phyloP scores from a whole-genome alignment of 805 yeast species.

The Ogataea haglerorum region DNA sequence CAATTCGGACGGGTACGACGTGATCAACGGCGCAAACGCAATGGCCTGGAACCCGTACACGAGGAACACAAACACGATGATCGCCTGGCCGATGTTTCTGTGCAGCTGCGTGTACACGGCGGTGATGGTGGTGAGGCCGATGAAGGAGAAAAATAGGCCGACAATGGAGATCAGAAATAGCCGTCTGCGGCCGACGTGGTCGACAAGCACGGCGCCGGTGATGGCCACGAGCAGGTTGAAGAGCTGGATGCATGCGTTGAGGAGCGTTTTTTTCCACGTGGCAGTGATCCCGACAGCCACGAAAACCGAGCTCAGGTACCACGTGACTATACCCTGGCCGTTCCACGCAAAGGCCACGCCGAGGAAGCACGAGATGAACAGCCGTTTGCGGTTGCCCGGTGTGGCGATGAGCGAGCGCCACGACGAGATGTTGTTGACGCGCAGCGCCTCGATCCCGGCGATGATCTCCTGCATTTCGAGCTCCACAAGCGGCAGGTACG shows the following conservation, averaged over 20 bases:
- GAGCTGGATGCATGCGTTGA: conserved; percentile 50
- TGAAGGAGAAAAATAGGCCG: conserved; percentile 37
- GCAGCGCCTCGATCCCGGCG: conserved; percentile 32
- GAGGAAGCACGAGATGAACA: conserved; percentile 29
- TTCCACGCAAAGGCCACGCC: conserved; percentile 37
- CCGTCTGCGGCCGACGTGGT: conserved; percentile 35
- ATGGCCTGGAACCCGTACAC: conserved; percentile 41
- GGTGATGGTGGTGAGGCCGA: conserved; percentile 44
- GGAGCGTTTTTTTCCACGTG: conserved; percentile 41
- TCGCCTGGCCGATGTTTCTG: conserved; percentile 44
- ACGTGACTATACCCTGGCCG: conserved; percentile 45
- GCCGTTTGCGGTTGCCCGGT: conserved; percentile 40
- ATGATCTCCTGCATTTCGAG: conserved; percentile 35
- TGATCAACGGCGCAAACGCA: conserved; percentile 45
- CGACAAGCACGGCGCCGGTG: conserved; percentile 29
- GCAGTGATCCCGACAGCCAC: conserved; percentile 51
- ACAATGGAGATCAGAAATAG: conserved; percentile 34
- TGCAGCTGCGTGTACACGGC: conserved; percentile 43
- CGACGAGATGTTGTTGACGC: conserved; percentile 29
- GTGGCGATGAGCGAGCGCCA: conserved; percentile 35
- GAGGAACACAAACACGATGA: conserved; percentile 50
- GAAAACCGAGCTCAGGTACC: conserved; percentile 45
- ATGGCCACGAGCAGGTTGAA: conserved; percentile 40
- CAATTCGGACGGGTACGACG: conserved; percentile 44
- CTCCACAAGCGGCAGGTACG: conserved; percentile 31